Evolutionary conservation across 192 early-diverging fungal species (phyloP).

Genomic region (Coemansia asiatica): DNA sequence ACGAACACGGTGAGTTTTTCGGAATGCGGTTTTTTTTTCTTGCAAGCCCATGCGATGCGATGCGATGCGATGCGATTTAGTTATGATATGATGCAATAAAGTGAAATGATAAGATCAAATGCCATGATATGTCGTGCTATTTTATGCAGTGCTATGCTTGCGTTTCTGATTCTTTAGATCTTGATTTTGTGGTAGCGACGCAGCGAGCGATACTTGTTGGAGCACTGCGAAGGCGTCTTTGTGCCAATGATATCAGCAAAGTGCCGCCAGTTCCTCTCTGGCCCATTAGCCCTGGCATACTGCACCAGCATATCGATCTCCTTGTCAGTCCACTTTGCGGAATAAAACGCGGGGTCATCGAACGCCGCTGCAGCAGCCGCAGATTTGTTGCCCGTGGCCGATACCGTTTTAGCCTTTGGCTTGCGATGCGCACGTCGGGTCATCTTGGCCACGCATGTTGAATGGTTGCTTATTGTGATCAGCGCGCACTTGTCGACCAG

Average conservation of each 20-base stretch:
- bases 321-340: constrained; percentile 23
- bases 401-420: not conserved
- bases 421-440: constrained; percentile 4
- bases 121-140: not conserved
- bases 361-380: not conserved
- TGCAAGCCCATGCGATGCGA: no score
- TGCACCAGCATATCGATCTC: constrained; percentile 22
- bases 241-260: constrained; percentile 31
- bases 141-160: not conserved
- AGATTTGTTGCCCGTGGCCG: no score
- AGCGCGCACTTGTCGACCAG: constrained; percentile 21
- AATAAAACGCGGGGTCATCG: constrained; percentile 8
- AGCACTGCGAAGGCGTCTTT: constrained; percentile 35
- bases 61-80: no score
- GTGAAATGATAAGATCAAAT: not conserved
- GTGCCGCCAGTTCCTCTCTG: constrained; percentile 25
- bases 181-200: constrained; percentile 8
- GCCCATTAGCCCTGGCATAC: constrained; percentile 17
- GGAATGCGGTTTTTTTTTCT: no score
- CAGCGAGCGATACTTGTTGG: constrained; percentile 43
- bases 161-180: not conserved
- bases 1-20: not conserved
- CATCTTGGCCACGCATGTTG: constrained; percentile 16
- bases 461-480: constrained; percentile 24
- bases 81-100: no score